Evolutionary conservation across 202 grass and related monocot genomes (phyloP).

Genomic region (Zizania palustris): DNA sequence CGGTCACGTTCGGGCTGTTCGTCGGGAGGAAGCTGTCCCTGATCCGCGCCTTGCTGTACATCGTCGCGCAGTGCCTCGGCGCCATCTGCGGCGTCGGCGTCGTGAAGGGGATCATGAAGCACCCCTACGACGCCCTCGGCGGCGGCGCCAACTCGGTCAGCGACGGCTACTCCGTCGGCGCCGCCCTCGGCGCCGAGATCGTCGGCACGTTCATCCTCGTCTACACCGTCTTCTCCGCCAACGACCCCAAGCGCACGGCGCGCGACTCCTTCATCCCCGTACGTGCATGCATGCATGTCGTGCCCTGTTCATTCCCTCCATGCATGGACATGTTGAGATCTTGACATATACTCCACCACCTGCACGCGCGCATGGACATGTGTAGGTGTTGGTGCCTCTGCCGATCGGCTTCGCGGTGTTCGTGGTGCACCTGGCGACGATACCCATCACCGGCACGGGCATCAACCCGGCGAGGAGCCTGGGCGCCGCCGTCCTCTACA

Average conservation of each 20-base stretch:
- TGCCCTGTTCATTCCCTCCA: not conserved
- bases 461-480: slow-evolving; percentile 87
- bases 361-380: not conserved
- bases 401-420: slow-evolving; percentile 82
- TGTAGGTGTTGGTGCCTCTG: slow-evolving; percentile 63
- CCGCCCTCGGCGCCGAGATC: slow-evolving; percentile 59
- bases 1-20: slow-evolving; percentile 67
- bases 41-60: slow-evolving; percentile 52
- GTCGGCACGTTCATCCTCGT: slow-evolving; percentile 78
- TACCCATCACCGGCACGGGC: slow-evolving; percentile 75
- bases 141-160: slow-evolving; percentile 57
- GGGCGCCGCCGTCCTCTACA: slow-evolving; percentile 68
- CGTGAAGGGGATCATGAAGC: slow-evolving; percentile 63
- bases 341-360: not conserved
- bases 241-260: slow-evolving; percentile 65
- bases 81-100: slow-evolving; percentile 75
- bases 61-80: slow-evolving; percentile 73
- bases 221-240: slow-evolving; percentile 64
- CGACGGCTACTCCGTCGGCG: slow-evolving; percentile 26
- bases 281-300: not conserved
- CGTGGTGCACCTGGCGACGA: slow-evolving; percentile 74
- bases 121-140: slow-evolving; percentile 42
- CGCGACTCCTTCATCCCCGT: slow-evolving; percentile 61
- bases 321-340: not conserved
- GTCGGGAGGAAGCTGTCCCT: slow-evolving; percentile 66